Evolutionary conservation across 2,329 filamentous ascomycete genomes (phyloP), one percentile per base, ranked within the genome.

Genomic region (Stachybotrys chartarum): DNA sequence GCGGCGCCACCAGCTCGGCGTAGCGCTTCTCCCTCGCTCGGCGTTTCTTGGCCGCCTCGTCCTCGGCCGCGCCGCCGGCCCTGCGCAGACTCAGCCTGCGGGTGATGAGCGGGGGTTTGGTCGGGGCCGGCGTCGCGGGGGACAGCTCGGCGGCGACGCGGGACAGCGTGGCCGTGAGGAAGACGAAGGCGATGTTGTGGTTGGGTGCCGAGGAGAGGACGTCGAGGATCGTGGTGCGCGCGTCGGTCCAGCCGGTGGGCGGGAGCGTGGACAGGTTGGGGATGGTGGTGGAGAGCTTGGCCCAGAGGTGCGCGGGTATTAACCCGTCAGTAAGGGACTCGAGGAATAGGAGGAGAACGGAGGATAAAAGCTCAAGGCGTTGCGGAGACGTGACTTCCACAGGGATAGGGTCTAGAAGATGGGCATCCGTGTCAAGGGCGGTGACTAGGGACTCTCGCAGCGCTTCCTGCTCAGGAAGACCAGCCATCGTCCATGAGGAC

Each of bases 111-210:
- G 73, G 61, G 1, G 66, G 52, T 6, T 14, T 14, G 47, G 61
- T 61, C 49, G 57, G 61, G 59, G 58, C 77, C 51, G 45, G 65
- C 57, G 57, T 76, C 63, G 51, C 30, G 62, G 78, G 46, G 66
- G 68, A 69, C 6, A 84, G 68, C 54, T 84, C 81, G 1, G 72
- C 68, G 1, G 77, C 73, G 1, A 82, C 72, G 5, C 78, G 75
- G 2, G 77, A 72, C 1, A 97, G 78, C 71, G 91, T 92, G 8
- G 89, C 85, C 0, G 87, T 90, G 16, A 97, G 75, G 60, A 97
- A 91, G 2, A 96, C 88, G 65, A 97, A 96, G 0, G 88, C 88
- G 55, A 96, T 92, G 66, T 91, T 94, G 71, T 96, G 88, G 52
- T 87, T 86, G 0, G 91, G 88, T 0, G 83, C 80, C 2, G 81